These are phyloP conservation scores for Termitomyces sp. DNA, from an alignment of 768 basidiomycete genomes.

Conservation along the genomic window DNA sequence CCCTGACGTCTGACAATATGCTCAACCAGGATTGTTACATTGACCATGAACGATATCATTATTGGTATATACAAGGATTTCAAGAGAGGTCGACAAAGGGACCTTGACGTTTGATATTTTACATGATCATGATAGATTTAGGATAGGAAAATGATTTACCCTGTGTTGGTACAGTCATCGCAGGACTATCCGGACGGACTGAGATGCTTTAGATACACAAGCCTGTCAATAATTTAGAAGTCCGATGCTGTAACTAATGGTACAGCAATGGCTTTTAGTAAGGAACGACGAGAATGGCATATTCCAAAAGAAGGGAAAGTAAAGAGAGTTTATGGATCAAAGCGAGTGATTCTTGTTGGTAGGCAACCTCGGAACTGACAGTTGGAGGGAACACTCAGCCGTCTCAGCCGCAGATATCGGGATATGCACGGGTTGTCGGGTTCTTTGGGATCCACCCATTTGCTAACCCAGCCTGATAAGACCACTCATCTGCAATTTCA, in stretches of 20 bases:
- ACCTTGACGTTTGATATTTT: conserved; percentile 15
- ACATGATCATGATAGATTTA: neutral
- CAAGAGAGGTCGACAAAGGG: conserved; percentile 21
- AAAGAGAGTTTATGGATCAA: neutral
- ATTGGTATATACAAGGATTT: conserved; percentile 57
- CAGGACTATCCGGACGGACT: neutral
- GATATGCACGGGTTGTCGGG: conserved; percentile 44
- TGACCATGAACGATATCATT: conserved; percentile 84
- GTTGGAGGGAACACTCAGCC: conserved; percentile 18
- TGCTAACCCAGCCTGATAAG: conserved; percentile 73
- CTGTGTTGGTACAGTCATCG: too few species aligned
- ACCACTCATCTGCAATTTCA: conserved; percentile 84
- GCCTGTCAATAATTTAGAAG: neutral
- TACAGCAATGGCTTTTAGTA: conserved; percentile 2
- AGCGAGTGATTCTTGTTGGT: neutral
- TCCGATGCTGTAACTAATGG: neutral
- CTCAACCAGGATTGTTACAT: conserved; percentile 68
- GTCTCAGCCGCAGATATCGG: conserved; percentile 57
- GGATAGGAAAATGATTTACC: neutral
- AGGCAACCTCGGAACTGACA: too few species aligned
- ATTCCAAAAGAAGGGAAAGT: neutral
- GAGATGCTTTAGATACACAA: neutral
- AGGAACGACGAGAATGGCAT: neutral
- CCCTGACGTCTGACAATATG: neutral
- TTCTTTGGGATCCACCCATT: conserved; percentile 81